Base-by-base conservation (phyloP, 202 grass and related monocot genomes). In the Setaria viridis region DNA sequence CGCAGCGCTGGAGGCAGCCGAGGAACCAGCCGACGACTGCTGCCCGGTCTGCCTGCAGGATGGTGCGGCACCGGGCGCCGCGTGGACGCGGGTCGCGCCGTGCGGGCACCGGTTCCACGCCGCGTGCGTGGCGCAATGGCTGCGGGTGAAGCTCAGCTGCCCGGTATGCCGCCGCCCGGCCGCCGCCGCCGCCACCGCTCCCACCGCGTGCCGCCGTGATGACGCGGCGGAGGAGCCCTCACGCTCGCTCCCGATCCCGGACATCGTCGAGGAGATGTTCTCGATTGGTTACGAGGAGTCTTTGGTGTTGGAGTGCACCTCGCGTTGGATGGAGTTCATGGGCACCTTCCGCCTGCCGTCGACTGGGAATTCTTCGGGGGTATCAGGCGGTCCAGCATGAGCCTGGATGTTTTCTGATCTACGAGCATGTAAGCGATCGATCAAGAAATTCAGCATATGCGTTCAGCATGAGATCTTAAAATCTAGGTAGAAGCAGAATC, bases 31-130 rank as follows among this genome's bases (percentile, higher is more conserved):
- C 0, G 13, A 62, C 37, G 47, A 57, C 37, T 81, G 78, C 39
- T 87, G 85, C 70, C 12, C 62, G 49, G 67, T 82, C 29, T 81
- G 78, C 60, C n/a, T 76, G 79, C 17, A 51, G 10, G 60, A 81
- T 11, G 60, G 8, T 8, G 49, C 5, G 3, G 59, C n/a, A 29
- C 4, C 16, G 35, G 68, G 3, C 37, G 41, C 29, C 20, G 20
- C 30, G 13, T 87, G 85, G 85, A 74, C 19, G 29, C 49, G 55
- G 8, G 17, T 80, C 16, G 46, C 48, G 48, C 0, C 56, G 34
- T 87, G 85, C 25, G 78, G 60, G 34, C 85, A 87, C 77, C 11
- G 16, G 34, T 87, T 81, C 35, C 85, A 87, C 51, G 50, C 13
- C 32, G 39, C 32, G 15, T 82, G 86, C 72, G 43, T 78, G 0